Evolutionary conservation across 2,329 filamentous ascomycete genomes (phyloP).

Genomic region (Emmonsia crescens): DNA sequence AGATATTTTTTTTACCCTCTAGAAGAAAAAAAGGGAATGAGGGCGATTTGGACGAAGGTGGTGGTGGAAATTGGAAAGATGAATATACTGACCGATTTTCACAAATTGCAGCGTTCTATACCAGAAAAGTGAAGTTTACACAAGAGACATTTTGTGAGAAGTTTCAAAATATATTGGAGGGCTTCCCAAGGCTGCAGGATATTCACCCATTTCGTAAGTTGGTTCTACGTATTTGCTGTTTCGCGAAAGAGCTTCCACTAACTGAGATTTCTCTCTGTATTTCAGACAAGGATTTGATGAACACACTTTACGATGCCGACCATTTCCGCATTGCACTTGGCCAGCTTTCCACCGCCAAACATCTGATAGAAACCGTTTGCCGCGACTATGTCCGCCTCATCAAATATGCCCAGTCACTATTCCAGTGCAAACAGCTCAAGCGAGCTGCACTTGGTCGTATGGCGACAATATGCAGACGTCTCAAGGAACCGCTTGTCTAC

Average conservation of each 20-base stretch:
- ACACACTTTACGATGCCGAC: constrained; percentile 97
- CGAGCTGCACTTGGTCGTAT: constrained; percentile 90
- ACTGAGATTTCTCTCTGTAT: constrained; percentile 11
- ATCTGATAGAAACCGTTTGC: constrained; percentile 89
- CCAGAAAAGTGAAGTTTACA: constrained; percentile 95
- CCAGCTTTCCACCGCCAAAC: constrained; percentile 90
- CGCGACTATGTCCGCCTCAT: constrained; percentile 92
- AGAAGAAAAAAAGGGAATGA: not conserved
- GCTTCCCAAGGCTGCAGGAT: constrained; percentile 84
- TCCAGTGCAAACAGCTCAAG: constrained; percentile 99
- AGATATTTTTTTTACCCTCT: not conserved
- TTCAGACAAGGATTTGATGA: constrained; percentile 67
- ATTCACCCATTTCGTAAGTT: constrained; percentile 83
- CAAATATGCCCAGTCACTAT: constrained; percentile 93
- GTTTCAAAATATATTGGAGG: constrained; percentile 78
- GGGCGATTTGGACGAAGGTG: not conserved
- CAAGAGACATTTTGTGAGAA: constrained; percentile 96
- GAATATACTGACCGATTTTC: constrained; percentile 18
- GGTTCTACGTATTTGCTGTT: constrained; percentile 13
- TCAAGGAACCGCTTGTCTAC: constrained; percentile 91
- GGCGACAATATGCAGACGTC: constrained; percentile 88
- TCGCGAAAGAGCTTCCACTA: not conserved
- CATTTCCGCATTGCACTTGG: constrained; percentile 95
- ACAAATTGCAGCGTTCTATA: constrained; percentile 63
- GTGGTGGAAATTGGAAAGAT: not conserved